phyloP scores from a whole-genome alignment of 2,329 filamentous ascomycete species.

The Trichoderma brevicompactum region DNA sequence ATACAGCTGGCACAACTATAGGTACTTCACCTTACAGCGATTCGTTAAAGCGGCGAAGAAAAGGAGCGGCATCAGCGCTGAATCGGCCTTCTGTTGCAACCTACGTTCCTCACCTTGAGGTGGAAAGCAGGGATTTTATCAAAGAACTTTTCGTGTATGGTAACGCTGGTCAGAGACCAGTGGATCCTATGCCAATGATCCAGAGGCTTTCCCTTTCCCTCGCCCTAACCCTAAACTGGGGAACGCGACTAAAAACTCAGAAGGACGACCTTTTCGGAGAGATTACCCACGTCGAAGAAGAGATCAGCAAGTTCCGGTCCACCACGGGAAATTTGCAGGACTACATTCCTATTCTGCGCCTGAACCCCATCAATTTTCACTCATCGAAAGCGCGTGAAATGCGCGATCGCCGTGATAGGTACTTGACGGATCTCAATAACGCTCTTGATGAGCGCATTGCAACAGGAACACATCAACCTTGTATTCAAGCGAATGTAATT shows the following conservation, averaged over 20 bases:
- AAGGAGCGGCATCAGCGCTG: slow-evolving; percentile 67
- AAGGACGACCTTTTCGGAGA: slow-evolving; percentile 65
- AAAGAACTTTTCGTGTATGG: slow-evolving; percentile 64
- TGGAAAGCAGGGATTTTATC: slow-evolving; percentile 66
- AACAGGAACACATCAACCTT: too few species aligned
- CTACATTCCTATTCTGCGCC: too few species aligned
- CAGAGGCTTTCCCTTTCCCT: slow-evolving; percentile 66
- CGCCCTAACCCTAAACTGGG: slow-evolving; percentile 69
- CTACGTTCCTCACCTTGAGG: slow-evolving; percentile 65
- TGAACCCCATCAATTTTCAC: too few species aligned
- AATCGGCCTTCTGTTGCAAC: slow-evolving; percentile 67
- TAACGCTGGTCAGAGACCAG: slow-evolving; percentile 54
- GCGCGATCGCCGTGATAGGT: too few species aligned
- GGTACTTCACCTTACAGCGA: slow-evolving; percentile 70
- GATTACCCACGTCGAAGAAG: slow-evolving; percentile 66
- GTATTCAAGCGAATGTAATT: too few species aligned
- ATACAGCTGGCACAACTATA: slow-evolving; percentile 69
- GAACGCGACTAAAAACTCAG: slow-evolving; percentile 60
- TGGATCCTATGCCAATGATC: slow-evolving; percentile 71
- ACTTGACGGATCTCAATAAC: too few species aligned
- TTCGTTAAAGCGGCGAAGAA: slow-evolving; percentile 65
- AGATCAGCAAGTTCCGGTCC: too few species aligned
- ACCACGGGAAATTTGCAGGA: too few species aligned
- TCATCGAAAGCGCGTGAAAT: too few species aligned
- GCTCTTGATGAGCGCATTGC: too few species aligned